phyloP scores from a whole-genome alignment of 2,329 filamentous ascomycete species.

The Ceratocystis destructans region DNA sequence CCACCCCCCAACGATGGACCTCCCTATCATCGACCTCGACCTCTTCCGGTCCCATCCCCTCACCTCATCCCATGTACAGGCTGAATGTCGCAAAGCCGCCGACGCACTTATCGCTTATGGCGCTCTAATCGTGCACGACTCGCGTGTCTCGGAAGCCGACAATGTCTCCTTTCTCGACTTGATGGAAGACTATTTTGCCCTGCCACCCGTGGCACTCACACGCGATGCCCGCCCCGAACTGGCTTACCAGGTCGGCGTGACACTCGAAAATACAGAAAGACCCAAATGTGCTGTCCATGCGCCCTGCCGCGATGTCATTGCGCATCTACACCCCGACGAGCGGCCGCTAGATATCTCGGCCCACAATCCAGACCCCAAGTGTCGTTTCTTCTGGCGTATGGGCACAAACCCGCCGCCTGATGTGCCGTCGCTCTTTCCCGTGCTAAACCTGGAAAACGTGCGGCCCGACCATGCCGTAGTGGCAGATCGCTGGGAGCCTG shows the following conservation, averaged over 20 bases:
- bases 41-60: constrained; percentile 35
- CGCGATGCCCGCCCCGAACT: constrained; percentile 44
- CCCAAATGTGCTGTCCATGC: constrained; percentile 50
- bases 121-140: constrained; percentile 46
- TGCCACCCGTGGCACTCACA: constrained; percentile 34
- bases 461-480: constrained; percentile 38
- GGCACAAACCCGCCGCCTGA: constrained; percentile 33
- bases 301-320: constrained; percentile 44
- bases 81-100: constrained; percentile 42
- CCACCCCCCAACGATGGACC: constrained; percentile 34
- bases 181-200: constrained; percentile 51
- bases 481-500: constrained; percentile 36
- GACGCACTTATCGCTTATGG: constrained; percentile 45
- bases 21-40: constrained; percentile 47
- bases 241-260: constrained; percentile 48
- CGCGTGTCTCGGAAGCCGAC: constrained; percentile 41
- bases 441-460: constrained; percentile 42
- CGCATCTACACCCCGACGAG: constrained; percentile 40
- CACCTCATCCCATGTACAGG: constrained; percentile 32
- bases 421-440: constrained; percentile 36
- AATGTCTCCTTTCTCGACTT: constrained; percentile 46
- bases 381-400: constrained; percentile 51
- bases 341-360: constrained; percentile 44
- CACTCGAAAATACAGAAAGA: constrained; percentile 49
- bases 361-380: constrained; percentile 47